phyloP scores from a whole-genome alignment of 768 basidiomycete genomes.

The Leccinum subgranulosum region DNA sequence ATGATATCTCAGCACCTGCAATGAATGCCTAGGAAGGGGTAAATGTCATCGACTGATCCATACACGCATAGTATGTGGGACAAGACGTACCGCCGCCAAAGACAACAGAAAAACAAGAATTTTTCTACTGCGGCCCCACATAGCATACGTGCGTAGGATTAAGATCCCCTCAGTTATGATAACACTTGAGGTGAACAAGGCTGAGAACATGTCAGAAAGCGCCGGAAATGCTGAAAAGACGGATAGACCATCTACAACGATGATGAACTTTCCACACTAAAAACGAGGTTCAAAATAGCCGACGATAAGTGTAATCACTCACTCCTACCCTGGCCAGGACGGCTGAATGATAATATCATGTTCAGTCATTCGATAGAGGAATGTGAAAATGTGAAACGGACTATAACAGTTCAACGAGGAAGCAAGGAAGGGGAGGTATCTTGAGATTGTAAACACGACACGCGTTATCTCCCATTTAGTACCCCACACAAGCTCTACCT shows the following conservation, averaged over 20 bases:
- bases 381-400: not conserved
- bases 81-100: conserved; percentile 16
- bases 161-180: conserved; percentile 18
- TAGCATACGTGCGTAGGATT: conserved; percentile 27
- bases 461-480: conserved; percentile 23
- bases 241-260: conserved; percentile 18
- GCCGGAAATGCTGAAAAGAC: not conserved
- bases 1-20: conserved; percentile 11
- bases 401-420: conserved; percentile 18
- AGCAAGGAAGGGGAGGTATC: conserved; percentile 26
- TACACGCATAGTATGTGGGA: not conserved
- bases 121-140: conserved; percentile 20
- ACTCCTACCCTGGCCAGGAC: conserved; percentile 3
- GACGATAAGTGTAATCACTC: not conserved
- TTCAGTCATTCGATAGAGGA: not conserved
- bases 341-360: not conserved
- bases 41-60: not conserved
- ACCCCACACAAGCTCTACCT: conserved; percentile 26
- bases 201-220: conserved; percentile 8
- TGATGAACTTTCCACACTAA: conserved; percentile 19
- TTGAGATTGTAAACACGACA: conserved; percentile 24
- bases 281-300: not conserved
- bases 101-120: conserved; percentile 16
- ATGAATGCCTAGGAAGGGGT: conserved; percentile 11
- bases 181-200: conserved; percentile 12